A percentile compares a stretch with the other conserved stretches of the same genome.
These are phyloP conservation scores for Melocanna baccifera DNA, from an alignment of 176 grass and related monocot genomes.

Conservation along the genomic window DNA sequence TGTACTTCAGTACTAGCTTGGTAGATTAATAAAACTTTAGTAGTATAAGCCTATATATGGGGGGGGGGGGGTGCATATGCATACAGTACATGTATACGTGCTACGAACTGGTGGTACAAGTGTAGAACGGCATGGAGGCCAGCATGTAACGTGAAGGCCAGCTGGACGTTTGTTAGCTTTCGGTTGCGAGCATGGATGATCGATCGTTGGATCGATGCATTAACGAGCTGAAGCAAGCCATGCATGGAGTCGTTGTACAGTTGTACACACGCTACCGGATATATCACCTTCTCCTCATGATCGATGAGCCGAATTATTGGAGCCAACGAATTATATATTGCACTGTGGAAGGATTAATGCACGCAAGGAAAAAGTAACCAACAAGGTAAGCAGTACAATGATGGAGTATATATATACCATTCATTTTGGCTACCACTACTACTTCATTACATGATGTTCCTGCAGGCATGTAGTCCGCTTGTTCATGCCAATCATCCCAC, in stretches of 20 bases:
- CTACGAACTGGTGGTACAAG: background rate
- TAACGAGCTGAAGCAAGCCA: background rate
- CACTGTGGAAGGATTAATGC: background rate
- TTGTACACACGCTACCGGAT: background rate
- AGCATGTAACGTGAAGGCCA: slow-evolving; percentile 49
- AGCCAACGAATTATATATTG: slow-evolving; percentile 11
- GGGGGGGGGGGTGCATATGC: background rate
- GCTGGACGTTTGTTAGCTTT: slow-evolving; percentile 38
- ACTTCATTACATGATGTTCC: background rate
- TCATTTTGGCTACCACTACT: background rate
- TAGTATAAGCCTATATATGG: background rate
- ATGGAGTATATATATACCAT: background rate
- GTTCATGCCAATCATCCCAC: background rate
- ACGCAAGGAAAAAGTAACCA: background rate
- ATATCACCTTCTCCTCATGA: background rate
- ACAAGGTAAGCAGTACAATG: background rate
- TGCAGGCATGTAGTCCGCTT: background rate
- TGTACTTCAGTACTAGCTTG: too few relatives aligned
- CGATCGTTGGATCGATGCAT: background rate
- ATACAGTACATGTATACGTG: background rate
- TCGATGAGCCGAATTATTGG: slow-evolving; percentile 13
- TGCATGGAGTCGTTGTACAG: background rate
- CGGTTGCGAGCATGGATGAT: background rate
- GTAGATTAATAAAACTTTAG: background rate
- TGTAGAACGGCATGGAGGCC: background rate